A percentile compares a stretch with the other conserved stretches of the same genome.
These are phyloP conservation scores for Zygosaccharomyces bisporus DNA, from an alignment of 805 yeast genomes.

Conservation along the genomic window DNA sequence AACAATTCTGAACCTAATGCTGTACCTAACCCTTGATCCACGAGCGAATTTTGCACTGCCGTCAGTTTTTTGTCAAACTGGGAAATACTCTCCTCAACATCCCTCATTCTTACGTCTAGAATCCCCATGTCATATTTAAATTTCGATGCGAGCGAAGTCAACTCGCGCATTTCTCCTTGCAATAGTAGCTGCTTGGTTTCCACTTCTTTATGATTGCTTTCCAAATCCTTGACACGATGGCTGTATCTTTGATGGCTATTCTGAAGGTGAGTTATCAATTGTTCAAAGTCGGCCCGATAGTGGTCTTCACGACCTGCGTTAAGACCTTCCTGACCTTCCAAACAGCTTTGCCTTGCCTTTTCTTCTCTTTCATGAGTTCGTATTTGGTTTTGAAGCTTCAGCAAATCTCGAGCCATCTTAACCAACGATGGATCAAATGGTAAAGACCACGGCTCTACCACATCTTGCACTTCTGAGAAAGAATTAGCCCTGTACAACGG, in stretches of 20 bases:
- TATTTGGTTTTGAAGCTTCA: constrained; percentile 18
- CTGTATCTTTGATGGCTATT: constrained; percentile 18
- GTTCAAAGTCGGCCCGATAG: constrained; percentile 8
- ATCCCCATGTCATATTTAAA: constrained; percentile 63
- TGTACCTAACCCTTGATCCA: constrained; percentile 18
- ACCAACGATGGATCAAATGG: constrained; percentile 35
- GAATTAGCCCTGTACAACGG: constrained; percentile 25
- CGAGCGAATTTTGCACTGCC: constrained; percentile 17
- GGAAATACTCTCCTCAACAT: constrained; percentile 58
- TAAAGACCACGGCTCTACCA: constrained; percentile 27
- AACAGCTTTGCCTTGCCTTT: constrained; percentile 6
- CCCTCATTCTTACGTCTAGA: constrained; percentile 56
- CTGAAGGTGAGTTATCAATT: constrained; percentile 14
- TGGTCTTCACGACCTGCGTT: constrained; percentile 8
- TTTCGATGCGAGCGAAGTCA: constrained; percentile 54
- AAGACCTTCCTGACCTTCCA: constrained; percentile 3
- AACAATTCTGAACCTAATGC: constrained; percentile 16
- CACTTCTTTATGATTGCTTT: constrained; percentile 20
- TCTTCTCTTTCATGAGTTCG: constrained; percentile 15
- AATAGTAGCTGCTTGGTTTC: constrained; percentile 34
- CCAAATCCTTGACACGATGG: constrained; percentile 20
- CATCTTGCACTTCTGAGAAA: constrained; percentile 26
- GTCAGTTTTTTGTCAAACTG: constrained; percentile 37
- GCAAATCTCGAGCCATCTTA: constrained; percentile 31
- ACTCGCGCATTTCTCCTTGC: constrained; percentile 43